phyloP scores from a whole-genome alignment of 2,329 filamentous ascomycete species.

The Fusarium sp. region DNA sequence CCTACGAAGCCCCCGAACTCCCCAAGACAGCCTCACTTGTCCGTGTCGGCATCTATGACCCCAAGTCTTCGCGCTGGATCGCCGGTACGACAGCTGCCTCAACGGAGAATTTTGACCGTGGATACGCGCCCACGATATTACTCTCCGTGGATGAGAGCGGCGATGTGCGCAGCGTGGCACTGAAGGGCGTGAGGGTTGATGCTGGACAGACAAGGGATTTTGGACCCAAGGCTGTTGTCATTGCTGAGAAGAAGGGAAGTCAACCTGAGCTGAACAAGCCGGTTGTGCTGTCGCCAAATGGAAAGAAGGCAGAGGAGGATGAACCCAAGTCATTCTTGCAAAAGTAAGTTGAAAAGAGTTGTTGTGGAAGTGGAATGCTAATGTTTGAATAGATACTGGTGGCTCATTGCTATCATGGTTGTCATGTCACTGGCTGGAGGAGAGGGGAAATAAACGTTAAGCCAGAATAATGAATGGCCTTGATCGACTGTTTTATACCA shows the following conservation, averaged over 20 bases:
- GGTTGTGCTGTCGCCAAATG: constrained; percentile 71
- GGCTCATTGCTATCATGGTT: constrained; percentile 68
- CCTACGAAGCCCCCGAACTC: constrained; percentile 70
- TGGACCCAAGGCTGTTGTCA: constrained; percentile 69
- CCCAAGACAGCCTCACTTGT: constrained; percentile 62
- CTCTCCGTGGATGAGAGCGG: constrained; percentile 63
- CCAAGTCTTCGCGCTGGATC: constrained; percentile 61
- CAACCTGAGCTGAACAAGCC: constrained; percentile 74
- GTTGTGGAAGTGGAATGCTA: constrained; percentile 49
- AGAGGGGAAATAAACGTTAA: constrained; percentile 63
- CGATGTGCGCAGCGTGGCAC: constrained; percentile 63
- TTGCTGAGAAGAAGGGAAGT: constrained; percentile 63
- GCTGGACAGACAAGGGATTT: constrained; percentile 75
- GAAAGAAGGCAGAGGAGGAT: constrained; percentile 67
- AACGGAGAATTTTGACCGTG: constrained; percentile 70
- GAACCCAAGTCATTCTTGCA: constrained; percentile 75
- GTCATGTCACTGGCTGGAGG: constrained; percentile 67
- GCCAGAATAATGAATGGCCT: neutral
- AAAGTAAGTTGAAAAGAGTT: constrained; percentile 64
- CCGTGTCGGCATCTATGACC: constrained; percentile 70
- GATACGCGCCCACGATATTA: constrained; percentile 69
- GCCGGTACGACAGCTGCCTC: constrained; percentile 69
- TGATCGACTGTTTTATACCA: constrained; percentile 7
- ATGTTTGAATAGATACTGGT: constrained; percentile 71
- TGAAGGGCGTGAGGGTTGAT: constrained; percentile 71